Evolutionary conservation across 257 asterid species (phyloP), one percentile per base, ranked within the genome.

Genomic region (Schizonepeta tenuifolia): DNA sequence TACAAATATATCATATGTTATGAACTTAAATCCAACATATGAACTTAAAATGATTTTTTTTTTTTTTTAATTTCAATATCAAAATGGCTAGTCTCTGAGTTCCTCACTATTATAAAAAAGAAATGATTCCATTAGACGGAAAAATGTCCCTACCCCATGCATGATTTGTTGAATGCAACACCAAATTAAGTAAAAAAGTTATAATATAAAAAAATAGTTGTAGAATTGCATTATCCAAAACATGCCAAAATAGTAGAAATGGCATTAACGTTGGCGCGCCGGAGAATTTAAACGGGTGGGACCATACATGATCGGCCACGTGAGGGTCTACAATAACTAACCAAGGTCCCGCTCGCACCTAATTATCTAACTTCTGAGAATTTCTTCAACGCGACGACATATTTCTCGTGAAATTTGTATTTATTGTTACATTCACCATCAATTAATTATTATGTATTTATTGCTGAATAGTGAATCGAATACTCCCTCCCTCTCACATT

Each of bases 381-480:
- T 67, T 78, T 78, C 59, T 67, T 77, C 12, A 77, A 54, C 63
- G 70, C 81, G n/a, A 43, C 55, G n/a, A 24, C 74, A 79, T 14
- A 74, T 65, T 63, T 76, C 84, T 73, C 77, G 77, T 80, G 84
- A 80, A 65, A 69, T 63, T 22, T 17, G 65, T 22, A 69, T 77
- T 73, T 67, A 76, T 62, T 76, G 63, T 20, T 44, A 67, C 69
- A 36, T 40, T 71, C 58, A 17, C 56, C 67, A 9, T 56, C 61
- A 53, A 60, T 69, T 68, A 77, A 24, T 24, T 24, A 24, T 77
- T 67, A 33, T 62, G 63, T 50, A 79, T 75, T 75, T 70, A 75
- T 66, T 67, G 38, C 38, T 74, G 14, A 38, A 38, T 24, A 5
- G 40, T 74, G 14, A 38, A 38, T 24, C 2, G 40, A 62, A 17